These are phyloP conservation scores for Podospora australis DNA, from an alignment of 495 filamentous ascomycete genomes.

Conservation along the genomic window DNA sequence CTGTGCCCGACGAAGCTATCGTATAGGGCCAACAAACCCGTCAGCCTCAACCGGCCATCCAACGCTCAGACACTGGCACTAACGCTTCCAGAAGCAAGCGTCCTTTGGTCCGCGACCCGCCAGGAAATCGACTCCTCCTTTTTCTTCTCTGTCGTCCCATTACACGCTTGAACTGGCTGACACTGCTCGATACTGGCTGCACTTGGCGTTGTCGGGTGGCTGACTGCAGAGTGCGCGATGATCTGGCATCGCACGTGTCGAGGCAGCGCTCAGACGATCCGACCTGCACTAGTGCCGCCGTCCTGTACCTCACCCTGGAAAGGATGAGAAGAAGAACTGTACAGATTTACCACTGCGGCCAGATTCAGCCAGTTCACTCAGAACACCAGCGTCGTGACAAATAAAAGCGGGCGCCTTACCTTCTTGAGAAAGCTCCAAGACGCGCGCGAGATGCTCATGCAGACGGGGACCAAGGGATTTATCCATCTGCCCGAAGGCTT, in stretches of 20 bases:
- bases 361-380: too few relatives aligned
- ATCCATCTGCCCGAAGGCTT: slow-evolving; percentile 29
- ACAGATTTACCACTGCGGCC: too few relatives aligned
- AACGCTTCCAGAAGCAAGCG: slow-evolving; percentile 11
- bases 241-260: slow-evolving; percentile 1
- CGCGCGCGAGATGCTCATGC: neutral
- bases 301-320: too few relatives aligned
- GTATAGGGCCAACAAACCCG: neutral
- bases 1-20: neutral
- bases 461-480: slow-evolving; percentile 11
- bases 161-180: too few relatives aligned
- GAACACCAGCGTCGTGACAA: too few relatives aligned
- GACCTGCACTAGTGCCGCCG: neutral
- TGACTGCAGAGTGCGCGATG: neutral
- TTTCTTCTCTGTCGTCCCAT: too few relatives aligned
- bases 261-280: neutral
- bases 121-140: too few relatives aligned
- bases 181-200: too few relatives aligned
- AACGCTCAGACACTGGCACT: neutral
- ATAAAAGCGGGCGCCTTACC: neutral
- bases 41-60: slow-evolving; percentile 3
- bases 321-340: too few relatives aligned
- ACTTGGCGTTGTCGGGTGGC: too few relatives aligned
- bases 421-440: neutral
- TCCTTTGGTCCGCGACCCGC: neutral